These are phyloP conservation scores for Aspergillus mulundensis DNA, from an alignment of 495 filamentous ascomycete species.

Conservation along the genomic window DNA sequence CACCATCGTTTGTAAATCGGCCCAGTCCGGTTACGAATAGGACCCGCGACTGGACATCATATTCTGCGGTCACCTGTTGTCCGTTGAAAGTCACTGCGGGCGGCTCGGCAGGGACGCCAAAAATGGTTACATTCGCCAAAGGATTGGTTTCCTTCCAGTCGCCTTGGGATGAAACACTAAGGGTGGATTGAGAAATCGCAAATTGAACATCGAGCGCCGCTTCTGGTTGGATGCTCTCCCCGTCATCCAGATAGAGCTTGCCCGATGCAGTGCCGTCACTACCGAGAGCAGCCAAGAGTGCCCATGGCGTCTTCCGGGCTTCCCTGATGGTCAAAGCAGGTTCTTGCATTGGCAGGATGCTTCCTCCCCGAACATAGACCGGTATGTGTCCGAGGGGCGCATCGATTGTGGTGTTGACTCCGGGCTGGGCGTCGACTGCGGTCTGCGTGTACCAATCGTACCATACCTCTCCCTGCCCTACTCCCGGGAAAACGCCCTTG, in stretches of 20 bases:
- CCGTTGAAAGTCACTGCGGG: constrained; percentile 51
- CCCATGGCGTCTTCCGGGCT: constrained; percentile 64
- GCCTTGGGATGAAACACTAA: constrained; percentile 48
- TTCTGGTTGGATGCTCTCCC: constrained; percentile 61
- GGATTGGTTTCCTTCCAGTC: constrained; percentile 56
- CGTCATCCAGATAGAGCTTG: constrained; percentile 77
- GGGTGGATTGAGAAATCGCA: constrained; percentile 36
- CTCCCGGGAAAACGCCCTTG: constrained; percentile 74
- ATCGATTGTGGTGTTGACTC: constrained; percentile 66
- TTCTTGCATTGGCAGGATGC: constrained; percentile 66
- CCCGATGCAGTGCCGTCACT: constrained; percentile 57
- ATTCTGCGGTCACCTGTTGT: constrained; percentile 43
- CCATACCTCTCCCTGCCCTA: constrained; percentile 60
- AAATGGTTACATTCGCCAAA: constrained; percentile 61
- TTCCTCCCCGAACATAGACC: constrained; percentile 68
- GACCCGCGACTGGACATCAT: constrained; percentile 43
- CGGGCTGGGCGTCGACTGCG: constrained; percentile 47
- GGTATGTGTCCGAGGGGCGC: constrained; percentile 79
- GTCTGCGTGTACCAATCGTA: constrained; percentile 79
- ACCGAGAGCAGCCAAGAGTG: constrained; percentile 60
- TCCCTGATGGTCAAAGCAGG: constrained; percentile 65
- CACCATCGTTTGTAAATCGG: constrained; percentile 46
- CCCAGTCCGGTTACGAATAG: constrained; percentile 50
- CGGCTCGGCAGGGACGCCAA: constrained; percentile 52
- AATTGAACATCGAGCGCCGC: constrained; percentile 59